phyloP scores from a whole-genome alignment of 2,329 filamentous ascomycete genomes.

The Monilinia fructicola region DNA sequence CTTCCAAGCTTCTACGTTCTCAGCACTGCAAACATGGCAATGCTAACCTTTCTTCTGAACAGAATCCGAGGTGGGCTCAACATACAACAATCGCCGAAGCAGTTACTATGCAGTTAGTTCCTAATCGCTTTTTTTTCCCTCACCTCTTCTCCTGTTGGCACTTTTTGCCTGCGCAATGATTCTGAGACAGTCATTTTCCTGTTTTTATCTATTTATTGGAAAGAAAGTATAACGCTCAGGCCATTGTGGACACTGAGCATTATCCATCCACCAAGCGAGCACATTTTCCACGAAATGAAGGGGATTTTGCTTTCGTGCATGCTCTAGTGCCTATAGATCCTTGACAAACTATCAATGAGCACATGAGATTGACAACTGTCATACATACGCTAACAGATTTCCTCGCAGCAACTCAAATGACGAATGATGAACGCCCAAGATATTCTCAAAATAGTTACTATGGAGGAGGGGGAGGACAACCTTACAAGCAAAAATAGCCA shows the following conservation, averaged over 20 bases:
- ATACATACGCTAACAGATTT: slow-evolving; percentile 21
- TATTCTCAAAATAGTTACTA: slow-evolving; percentile 40
- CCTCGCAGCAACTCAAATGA: slow-evolving; percentile 37
- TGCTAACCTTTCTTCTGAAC: slow-evolving; percentile 39
- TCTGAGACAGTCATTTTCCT: neutral
- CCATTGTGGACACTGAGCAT: slow-evolving; percentile 13
- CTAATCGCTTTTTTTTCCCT: slow-evolving; percentile 29
- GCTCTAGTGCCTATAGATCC: slow-evolving; percentile 18
- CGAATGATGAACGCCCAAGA: slow-evolving; percentile 36
- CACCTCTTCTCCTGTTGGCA: slow-evolving; percentile 24
- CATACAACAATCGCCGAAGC: slow-evolving; percentile 53
- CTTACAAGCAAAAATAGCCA: slow-evolving; percentile 34
- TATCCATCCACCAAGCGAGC: slow-evolving; percentile 27
- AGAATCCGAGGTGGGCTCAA: slow-evolving; percentile 40
- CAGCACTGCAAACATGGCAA: neutral
- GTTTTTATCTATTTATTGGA: slow-evolving; percentile 21
- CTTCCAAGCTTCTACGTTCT: neutral
- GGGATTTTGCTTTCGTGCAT: slow-evolving; percentile 10
- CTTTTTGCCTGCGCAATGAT: neutral
- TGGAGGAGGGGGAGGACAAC: slow-evolving; percentile 36
- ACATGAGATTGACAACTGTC: slow-evolving; percentile 16
- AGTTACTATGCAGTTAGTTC: slow-evolving; percentile 56
- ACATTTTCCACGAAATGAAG: slow-evolving; percentile 19
- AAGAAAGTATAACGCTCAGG: slow-evolving; percentile 22
- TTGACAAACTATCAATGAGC: slow-evolving; percentile 1